These are phyloP conservation scores for Funneliformis mosseae DNA, from an alignment of 192 early-diverging fungal genomes.

Conservation along the genomic window DNA sequence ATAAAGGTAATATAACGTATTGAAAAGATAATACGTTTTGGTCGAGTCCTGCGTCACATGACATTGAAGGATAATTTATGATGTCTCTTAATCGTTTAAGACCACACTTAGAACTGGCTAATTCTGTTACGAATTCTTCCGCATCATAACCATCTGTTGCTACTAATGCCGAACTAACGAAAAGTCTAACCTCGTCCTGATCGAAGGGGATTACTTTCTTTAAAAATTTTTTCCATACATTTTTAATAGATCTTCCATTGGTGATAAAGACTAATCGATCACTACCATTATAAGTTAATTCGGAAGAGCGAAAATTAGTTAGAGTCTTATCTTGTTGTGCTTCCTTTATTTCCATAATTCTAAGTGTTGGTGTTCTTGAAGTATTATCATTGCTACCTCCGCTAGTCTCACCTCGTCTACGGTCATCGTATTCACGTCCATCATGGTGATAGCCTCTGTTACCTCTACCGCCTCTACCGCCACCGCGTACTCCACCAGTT, in stretches of 20 bases:
- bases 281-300: conserved; percentile 11
- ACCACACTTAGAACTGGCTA: conserved; percentile 26
- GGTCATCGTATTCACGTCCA: too few species aligned
- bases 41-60: conserved; percentile 28
- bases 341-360: too few species aligned
- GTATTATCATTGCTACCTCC: too few species aligned
- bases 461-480: too few species aligned
- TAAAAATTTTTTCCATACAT: neutral
- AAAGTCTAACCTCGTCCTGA: neutral
- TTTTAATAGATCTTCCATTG: neutral
- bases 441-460: too few species aligned
- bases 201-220: neutral
- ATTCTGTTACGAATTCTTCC: conserved; percentile 33
- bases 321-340: too few species aligned
- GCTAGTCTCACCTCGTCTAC: too few species aligned
- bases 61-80: conserved; percentile 29
- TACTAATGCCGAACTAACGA: conserved; percentile 5
- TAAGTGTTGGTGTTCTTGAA: too few species aligned
- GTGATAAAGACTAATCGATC: conserved; percentile 1
- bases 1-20: conserved; percentile 15
- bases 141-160: neutral
- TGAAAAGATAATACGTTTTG: conserved; percentile 38
- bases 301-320: conserved; percentile 17
- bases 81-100: conserved; percentile 34
- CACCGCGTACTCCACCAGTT: too few species aligned